These are phyloP conservation scores for Ganoderma lingzhi DNA, from an alignment of 1,284 basidiomycete genomes.

Conservation along the genomic window DNA sequence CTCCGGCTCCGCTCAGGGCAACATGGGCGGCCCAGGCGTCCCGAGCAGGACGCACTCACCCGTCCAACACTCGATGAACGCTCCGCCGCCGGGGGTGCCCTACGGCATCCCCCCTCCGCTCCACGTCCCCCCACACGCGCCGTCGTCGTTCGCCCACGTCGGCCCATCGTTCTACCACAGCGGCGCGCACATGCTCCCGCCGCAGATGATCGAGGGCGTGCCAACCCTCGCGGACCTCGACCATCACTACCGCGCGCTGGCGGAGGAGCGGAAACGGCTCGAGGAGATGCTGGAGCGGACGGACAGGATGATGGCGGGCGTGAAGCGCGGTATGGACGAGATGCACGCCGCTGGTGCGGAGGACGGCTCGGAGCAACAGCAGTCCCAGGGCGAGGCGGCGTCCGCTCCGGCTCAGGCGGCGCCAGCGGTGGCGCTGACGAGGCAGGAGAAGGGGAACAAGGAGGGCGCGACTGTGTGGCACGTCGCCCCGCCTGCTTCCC, in stretches of 20 bases:
- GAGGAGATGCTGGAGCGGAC: constrained; percentile 79
- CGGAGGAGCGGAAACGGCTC: constrained; percentile 64
- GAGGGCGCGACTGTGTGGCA: constrained; percentile 45
- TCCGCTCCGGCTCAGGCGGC: constrained; percentile 13
- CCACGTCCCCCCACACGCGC: constrained; percentile 30
- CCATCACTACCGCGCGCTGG: constrained; percentile 70
- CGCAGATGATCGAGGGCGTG: constrained; percentile 30
- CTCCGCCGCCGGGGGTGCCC: constrained; percentile 43
- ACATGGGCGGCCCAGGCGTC: constrained; percentile 29
- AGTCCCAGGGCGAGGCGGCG: constrained; percentile 20
- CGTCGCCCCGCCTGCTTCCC: constrained; percentile 37
- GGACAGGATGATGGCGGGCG: constrained; percentile 71
- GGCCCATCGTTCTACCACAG: constrained; percentile 36
- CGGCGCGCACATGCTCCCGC: constrained; percentile 35
- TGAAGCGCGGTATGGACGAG: constrained; percentile 79
- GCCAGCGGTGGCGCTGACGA: constrained; percentile 41
- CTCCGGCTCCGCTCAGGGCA: constrained; percentile 55
- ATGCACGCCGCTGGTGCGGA: constrained; percentile 50
- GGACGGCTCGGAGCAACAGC: constrained; percentile 23
- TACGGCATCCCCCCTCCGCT: constrained; percentile 42
- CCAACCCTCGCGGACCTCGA: constrained; percentile 71
- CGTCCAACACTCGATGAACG: constrained; percentile 46
- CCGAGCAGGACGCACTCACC: constrained; percentile 78
- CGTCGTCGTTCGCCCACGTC: constrained; percentile 23
- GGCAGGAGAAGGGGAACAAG: constrained; percentile 39